Evolutionary conservation across 2,329 filamentous ascomycete genomes (phyloP).

Genomic region (Colletotrichum theobromicola): DNA sequence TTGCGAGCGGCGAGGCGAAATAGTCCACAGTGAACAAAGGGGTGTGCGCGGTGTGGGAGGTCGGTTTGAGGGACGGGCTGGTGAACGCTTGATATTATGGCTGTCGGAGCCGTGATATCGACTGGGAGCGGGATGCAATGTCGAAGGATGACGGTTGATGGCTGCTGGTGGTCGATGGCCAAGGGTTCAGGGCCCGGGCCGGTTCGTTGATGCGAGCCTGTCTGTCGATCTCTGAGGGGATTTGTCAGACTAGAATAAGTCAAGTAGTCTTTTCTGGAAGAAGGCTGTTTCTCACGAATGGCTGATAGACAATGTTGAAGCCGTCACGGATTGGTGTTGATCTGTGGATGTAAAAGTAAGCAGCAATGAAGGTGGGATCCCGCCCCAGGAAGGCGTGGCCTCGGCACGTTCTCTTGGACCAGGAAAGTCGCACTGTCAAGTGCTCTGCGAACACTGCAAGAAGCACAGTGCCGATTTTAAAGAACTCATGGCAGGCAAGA

Average conservation of each 20-base stretch:
- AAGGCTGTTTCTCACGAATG: not conserved
- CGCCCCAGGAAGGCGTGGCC: not conserved
- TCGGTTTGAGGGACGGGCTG: not conserved
- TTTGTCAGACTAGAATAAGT: not conserved
- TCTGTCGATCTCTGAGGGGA: not conserved
- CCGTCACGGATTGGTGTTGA: not conserved
- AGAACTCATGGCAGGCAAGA: not conserved
- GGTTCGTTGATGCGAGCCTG: not conserved
- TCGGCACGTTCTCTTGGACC: not conserved
- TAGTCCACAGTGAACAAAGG: not conserved
- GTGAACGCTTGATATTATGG: not conserved
- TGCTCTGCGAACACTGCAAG: not conserved
- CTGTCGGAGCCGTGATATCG: not conserved
- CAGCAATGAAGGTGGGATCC: not conserved
- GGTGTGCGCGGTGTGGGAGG: not conserved
- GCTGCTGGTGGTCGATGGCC: not conserved
- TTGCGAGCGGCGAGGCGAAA: not conserved
- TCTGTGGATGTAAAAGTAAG: not conserved
- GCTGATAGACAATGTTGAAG: not conserved
- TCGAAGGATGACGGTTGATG: not conserved
- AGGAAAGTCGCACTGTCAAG: not conserved
- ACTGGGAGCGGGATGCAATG: slow-evolving; percentile 1
- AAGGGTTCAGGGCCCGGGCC: not conserved
- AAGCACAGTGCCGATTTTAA: not conserved
- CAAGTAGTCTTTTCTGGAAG: not conserved